Evolutionary conservation across 345 rosid species (phyloP).

Genomic region (Eucalyptus polyanthemos): DNA sequence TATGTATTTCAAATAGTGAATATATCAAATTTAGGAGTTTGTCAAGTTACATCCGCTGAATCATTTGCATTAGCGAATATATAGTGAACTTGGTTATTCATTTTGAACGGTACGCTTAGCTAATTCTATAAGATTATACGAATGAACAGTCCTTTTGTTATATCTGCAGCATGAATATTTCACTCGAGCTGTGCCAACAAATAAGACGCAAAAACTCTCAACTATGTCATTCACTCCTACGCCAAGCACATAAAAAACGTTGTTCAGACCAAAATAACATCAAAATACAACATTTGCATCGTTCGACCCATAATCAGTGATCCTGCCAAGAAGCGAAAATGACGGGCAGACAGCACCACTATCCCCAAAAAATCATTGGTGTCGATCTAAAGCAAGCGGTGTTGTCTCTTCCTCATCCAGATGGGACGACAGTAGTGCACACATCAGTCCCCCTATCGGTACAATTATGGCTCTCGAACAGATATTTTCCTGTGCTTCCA

Average conservation of each 20-base stretch:
- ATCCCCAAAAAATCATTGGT: not conserved
- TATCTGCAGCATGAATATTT: not conserved
- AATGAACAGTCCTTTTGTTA: not conserved
- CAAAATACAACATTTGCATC: not conserved
- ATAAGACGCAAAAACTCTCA: not conserved
- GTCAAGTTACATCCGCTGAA: not conserved
- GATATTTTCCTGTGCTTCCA: not conserved
- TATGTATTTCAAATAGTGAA: not conserved
- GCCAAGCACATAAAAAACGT: not conserved
- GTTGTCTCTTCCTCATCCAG: not conserved
- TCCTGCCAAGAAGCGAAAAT: not conserved
- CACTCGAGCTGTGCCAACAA: not conserved
- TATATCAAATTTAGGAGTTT: not conserved
- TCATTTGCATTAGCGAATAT: not conserved
- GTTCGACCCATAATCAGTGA: not conserved
- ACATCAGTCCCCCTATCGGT: not conserved
- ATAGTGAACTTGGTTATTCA: not conserved
- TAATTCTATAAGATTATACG: not conserved
- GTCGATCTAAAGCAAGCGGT: not conserved
- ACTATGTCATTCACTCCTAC: not conserved
- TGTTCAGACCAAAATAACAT: not conserved
- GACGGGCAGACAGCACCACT: not conserved
- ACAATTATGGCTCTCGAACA: not conserved
- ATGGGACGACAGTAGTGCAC: not conserved
- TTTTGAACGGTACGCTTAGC: accelerated